Base-by-base conservation (phyloP, 148 eudicot species). In the Beta vulgaris region DNA sequence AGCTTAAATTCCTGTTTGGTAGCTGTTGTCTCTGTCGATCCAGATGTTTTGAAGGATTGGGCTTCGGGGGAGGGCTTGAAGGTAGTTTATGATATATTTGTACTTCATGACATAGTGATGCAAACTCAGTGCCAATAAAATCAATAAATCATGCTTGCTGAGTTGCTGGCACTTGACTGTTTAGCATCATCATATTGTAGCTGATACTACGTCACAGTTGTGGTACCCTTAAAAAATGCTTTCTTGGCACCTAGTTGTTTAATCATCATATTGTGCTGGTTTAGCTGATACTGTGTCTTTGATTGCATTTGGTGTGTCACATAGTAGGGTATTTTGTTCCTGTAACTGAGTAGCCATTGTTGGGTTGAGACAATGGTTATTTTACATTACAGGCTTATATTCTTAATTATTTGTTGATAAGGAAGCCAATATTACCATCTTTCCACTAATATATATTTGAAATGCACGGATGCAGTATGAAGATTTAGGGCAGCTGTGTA, bases 1-100 rank as follows among this genome's bases (percentile, higher is more conserved):
- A 91, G 98, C 89, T 78, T 93, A 72, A 91, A 88, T 68, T 90
- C 97, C 68, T 85, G 86, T 70, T 81, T 91, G 69, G 98, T 93
- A 48, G 93, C 97, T 37, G 69, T 91, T 60, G 82, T 94, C 75
- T 84, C 84, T 25, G 89, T 91, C 40, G 97, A 91, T 32, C 98
- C 85, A 16, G 97, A 93, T 76, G 81, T 61, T 26, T 68, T 91
- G 57, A 88, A 78, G 57, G 79, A 80, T 58, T 94, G 97, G 98
- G 98, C 96, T 76, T 73, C 87, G 29, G 81, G 76, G 76, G 89
- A 83, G 81, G 91, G 93, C 77, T 83, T 94, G 40, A 86, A 90
- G 98, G 98, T 88, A 65, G 64, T 74, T 75, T 63, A 37, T 42
- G 18, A 54, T 67, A 46, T 69, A n/a, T 14, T 65, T 72, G 16